phyloP scores from a whole-genome alignment of 78 protist genomes.

The Acrasis kona region DNA sequence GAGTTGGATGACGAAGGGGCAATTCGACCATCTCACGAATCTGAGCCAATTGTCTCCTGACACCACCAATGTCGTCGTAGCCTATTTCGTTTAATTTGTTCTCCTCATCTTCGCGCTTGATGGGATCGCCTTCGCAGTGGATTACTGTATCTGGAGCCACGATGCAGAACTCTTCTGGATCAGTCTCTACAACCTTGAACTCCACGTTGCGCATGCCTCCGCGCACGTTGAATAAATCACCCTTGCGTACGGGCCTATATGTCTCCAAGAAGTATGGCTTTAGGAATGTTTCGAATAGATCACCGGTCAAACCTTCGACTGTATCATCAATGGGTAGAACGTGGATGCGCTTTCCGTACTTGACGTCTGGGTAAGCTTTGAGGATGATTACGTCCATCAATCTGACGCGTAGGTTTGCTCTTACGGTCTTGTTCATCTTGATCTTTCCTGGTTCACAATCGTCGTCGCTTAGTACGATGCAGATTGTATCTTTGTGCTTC shows the following conservation, averaged over 20 bases:
- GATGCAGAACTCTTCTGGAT: constrained; percentile 85
- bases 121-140: constrained; percentile 99
- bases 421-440: constrained; percentile 89
- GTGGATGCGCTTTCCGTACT: constrained; percentile 87
- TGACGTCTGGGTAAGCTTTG: constrained; percentile 79
- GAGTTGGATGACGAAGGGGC: constrained; percentile 99
- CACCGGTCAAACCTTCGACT: constrained; percentile 96
- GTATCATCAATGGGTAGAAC: constrained; percentile 99
- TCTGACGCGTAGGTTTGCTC: constrained; percentile 80
- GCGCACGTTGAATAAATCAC: constrained; percentile 72
- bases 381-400: constrained; percentile 94
- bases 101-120: constrained; percentile 98
- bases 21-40: constrained; percentile 99
- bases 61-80: constrained; percentile 99
- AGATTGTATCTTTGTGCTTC: constrained; percentile 89
- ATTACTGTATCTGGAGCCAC: constrained; percentile 96
- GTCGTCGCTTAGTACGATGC: constrained; percentile 90
- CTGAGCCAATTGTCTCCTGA: constrained; percentile 94
- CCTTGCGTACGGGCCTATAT: constrained; percentile 98
- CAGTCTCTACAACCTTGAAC: constrained; percentile 97
- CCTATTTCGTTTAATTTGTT: constrained; percentile 65
- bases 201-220: constrained; percentile 99
- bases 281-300: constrained; percentile 94
- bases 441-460: constrained; percentile 73
- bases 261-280: constrained; percentile 98